Evolutionary conservation across 1,284 basidiomycete species (phyloP), one percentile per base, ranked within the genome.

Genomic region (Naganishia sp.): DNA sequence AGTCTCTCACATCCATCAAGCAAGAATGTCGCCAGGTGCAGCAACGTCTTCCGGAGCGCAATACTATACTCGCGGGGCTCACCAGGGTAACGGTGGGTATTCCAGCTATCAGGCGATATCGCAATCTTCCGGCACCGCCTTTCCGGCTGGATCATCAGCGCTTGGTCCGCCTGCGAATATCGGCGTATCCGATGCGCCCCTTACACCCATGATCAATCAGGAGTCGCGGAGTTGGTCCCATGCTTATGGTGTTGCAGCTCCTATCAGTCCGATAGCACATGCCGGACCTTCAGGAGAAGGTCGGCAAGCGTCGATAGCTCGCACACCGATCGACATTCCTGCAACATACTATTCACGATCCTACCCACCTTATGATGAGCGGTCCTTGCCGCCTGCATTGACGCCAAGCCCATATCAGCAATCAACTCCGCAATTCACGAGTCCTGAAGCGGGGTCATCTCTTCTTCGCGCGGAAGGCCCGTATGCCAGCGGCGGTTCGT

Each of bases 351-450:
- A 61, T 51, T 61, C 57, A 35, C 57, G 57, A 7, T 61, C 57
- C 4, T 61, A 61, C 17, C 57, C 57, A 61, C 57, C 57, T 23
- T 61, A 61, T 25, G 57, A 61, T 23, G 57, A 61, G 10, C 57
- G 49, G 25, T 41, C 47, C 7, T 18, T 61, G 39, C 43, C 47
- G 2, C n/a, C 25, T 25, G 57, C 32, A n/a, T 32, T 51, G 57
- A 35, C 25, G 2, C 35, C 57, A 1, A 52, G 61, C 18, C 61
- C 50, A 7, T 63, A 54, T 53, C 61, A 63, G 28, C 61, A 63
- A 25, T 54, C 50, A 18, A 35, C 61, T 11, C 51, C 61, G 7
- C 61, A 63, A n/a, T 53, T 63, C n/a, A 39, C 50, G 31, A 61
- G 47, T 17, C 57, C 57, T 2, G 57, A 51, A 42, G 17, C 57